Conservation (phyloP, 148 eudicot genomes). For the Heliosperma pusillum region DNA sequence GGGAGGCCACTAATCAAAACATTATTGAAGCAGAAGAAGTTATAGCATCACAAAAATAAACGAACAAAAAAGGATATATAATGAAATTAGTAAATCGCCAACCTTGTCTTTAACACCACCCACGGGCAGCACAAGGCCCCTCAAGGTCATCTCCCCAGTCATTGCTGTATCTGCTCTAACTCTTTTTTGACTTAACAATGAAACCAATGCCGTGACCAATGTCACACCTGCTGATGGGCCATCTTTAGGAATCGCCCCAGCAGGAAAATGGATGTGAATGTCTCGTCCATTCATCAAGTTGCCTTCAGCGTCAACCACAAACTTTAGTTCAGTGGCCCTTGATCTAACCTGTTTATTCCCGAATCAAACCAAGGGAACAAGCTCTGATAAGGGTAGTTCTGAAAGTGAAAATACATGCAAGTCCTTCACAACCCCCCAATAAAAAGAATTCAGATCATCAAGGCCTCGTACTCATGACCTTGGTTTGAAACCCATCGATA, state of each 20-base stretch:
- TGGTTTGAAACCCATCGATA: too few relatives aligned
- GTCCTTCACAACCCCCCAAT: neutral
- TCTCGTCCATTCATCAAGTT: constrained; percentile 82
- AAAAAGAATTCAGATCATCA: too few relatives aligned
- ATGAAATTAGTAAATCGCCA: neutral
- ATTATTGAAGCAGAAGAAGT: neutral
- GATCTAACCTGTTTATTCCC: constrained; percentile 62
- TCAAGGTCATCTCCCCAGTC: constrained; percentile 96
- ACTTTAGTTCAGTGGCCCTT: constrained; percentile 71
- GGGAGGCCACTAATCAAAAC: neutral
- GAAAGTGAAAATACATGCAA: neutral
- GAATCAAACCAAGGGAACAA: neutral
- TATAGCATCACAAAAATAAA: neutral
- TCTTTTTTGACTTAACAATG: constrained; percentile 66
- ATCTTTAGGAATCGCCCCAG: constrained; percentile 97
- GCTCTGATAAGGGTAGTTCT: constrained; percentile 1
- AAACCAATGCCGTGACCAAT: constrained; percentile 85
- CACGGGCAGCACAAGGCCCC: constrained; percentile 93
- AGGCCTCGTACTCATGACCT: too few relatives aligned
- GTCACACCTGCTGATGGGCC: constrained; percentile 99
- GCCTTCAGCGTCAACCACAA: constrained; percentile 49
- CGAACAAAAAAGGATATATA: neutral
- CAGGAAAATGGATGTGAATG: constrained; percentile 96
- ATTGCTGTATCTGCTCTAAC: constrained; percentile 99
- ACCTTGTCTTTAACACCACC: constrained; percentile 38